These are phyloP conservation scores for Musa acuminata DNA, from an alignment of 176 grass and related monocot species.

Conservation along the genomic window DNA sequence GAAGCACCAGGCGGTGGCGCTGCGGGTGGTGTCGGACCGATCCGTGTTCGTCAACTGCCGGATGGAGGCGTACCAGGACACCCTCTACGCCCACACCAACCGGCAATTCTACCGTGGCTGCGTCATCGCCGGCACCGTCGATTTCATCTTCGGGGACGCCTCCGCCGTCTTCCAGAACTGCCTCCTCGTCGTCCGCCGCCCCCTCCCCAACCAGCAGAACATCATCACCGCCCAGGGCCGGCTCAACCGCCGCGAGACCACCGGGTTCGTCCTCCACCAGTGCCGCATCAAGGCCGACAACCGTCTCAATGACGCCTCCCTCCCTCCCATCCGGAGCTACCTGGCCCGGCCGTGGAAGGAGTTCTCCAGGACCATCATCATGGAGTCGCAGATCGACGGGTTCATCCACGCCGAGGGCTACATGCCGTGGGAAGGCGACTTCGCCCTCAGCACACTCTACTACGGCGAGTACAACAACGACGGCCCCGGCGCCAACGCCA, in stretches of 20 bases:
- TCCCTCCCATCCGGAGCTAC: constrained; percentile 14
- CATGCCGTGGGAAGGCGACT: constrained; percentile 50
- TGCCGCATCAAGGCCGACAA: constrained; percentile 46
- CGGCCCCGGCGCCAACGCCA: constrained; percentile 39
- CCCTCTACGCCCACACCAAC: constrained; percentile 70
- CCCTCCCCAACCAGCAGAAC: constrained; percentile 39
- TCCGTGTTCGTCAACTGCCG: constrained; percentile 69
- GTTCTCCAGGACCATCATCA: constrained; percentile 51
- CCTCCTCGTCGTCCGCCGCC: constrained; percentile 47
- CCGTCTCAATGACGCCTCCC: constrained; percentile 1
- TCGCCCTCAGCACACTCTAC: constrained; percentile 42
- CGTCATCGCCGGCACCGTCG: constrained; percentile 74
- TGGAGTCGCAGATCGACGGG: constrained; percentile 49
- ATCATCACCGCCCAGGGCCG: constrained; percentile 68
- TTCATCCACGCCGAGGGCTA: constrained; percentile 64
- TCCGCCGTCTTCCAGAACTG: constrained; percentile 81
- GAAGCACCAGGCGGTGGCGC: constrained; percentile 64
- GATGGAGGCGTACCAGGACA: constrained; percentile 88
- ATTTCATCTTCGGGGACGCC: constrained; percentile 81
- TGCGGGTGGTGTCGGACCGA: constrained; percentile 58
- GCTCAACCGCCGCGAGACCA: constrained; percentile 55
- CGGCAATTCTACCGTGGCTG: constrained; percentile 85
- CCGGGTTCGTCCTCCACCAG: constrained; percentile 72
- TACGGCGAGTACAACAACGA: constrained; percentile 59
- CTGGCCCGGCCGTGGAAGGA: constrained; percentile 73